Percentiles rank a stretch among this genome's conserved stretches.
These are phyloP conservation scores for Triticum urartu DNA, from an alignment of 176 grass and related monocot genomes.

Conservation along the genomic window DNA sequence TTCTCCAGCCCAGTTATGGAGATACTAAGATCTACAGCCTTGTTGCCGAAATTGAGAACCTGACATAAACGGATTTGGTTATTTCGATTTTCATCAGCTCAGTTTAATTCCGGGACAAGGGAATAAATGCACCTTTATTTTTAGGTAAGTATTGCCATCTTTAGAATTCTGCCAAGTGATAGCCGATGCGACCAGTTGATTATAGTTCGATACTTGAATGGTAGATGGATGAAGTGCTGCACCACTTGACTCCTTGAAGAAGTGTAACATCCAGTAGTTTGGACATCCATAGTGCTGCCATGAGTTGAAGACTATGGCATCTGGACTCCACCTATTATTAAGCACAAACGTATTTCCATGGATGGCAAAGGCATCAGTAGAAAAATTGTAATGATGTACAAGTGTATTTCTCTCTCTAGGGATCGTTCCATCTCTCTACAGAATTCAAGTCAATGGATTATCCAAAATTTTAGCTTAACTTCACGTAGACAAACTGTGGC, in stretches of 20 bases:
- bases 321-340: slow-evolving; percentile 68
- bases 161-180: slow-evolving; percentile 71
- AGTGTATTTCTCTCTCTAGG: background rate
- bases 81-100: background rate
- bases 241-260: slow-evolving; percentile 82
- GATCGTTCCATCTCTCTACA: background rate
- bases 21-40: slow-evolving; percentile 64
- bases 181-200: slow-evolving; percentile 65
- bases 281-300: slow-evolving; percentile 89
- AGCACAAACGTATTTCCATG: slow-evolving; percentile 23
- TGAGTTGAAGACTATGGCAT: slow-evolving; percentile 91
- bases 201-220: slow-evolving; percentile 60
- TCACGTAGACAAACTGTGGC: background rate
- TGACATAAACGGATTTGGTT: slow-evolving; percentile 29
- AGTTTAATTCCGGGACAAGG: background rate
- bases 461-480: slow-evolving; percentile 10
- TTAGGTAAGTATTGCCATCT: slow-evolving; percentile 57
- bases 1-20: slow-evolving; percentile 61
- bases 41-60: slow-evolving; percentile 74
- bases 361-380: background rate
- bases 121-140: slow-evolving; percentile 68
- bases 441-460: background rate
- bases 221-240: slow-evolving; percentile 67
- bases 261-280: slow-evolving; percentile 98
- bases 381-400: background rate